A percentile compares a stretch with the other conserved stretches of the same genome.
Conservation (phyloP, 176 grass and related monocot genomes). For the Chrysopogon serrulatus region DNA sequence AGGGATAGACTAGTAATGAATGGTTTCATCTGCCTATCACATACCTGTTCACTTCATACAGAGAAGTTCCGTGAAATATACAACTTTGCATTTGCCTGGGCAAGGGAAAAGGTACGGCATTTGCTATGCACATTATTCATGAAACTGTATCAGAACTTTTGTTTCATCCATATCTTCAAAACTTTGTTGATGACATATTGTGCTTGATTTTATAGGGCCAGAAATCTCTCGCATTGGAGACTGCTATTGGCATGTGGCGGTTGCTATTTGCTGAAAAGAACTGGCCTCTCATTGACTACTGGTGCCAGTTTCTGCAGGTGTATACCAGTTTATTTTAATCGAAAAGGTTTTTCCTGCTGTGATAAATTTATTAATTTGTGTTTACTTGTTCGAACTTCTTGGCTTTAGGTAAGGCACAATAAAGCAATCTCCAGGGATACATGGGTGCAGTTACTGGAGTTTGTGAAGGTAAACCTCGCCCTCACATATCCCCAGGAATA, state of each 20-base stretch:
- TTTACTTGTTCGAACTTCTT: not conserved
- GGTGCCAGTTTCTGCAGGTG: slow-evolving; percentile 83
- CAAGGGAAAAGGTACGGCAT: slow-evolving; percentile 69
- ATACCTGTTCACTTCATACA: too few relatives aligned
- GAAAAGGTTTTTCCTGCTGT: not conserved
- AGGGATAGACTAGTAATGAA: not conserved
- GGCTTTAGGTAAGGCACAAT: slow-evolving; percentile 75
- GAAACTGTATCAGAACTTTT: not conserved
- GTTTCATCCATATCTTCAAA: not conserved
- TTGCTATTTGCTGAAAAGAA: slow-evolving; percentile 75
- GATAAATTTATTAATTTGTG: not conserved
- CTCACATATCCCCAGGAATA: not conserved
- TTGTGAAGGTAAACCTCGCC: slow-evolving; percentile 58
- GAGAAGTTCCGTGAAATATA: slow-evolving; percentile 92
- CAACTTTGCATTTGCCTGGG: slow-evolving; percentile 91
- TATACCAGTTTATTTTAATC: too few relatives aligned
- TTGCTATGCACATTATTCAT: not conserved
- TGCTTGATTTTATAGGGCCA: slow-evolving; percentile 58
- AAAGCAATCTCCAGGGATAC: slow-evolving; percentile 93
- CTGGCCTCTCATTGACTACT: slow-evolving; percentile 81
- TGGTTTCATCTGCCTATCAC: too few relatives aligned
- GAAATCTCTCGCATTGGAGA: slow-evolving; percentile 81
- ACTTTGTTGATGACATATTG: slow-evolving; percentile 1
- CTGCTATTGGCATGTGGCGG: slow-evolving; percentile 89
- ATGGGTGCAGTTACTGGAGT: slow-evolving; percentile 88